Percentiles rank a stretch among this genome's conserved stretches.
Conservation (phyloP, 129 eudicot species). For the Helichrysum umbraculigerum region DNA sequence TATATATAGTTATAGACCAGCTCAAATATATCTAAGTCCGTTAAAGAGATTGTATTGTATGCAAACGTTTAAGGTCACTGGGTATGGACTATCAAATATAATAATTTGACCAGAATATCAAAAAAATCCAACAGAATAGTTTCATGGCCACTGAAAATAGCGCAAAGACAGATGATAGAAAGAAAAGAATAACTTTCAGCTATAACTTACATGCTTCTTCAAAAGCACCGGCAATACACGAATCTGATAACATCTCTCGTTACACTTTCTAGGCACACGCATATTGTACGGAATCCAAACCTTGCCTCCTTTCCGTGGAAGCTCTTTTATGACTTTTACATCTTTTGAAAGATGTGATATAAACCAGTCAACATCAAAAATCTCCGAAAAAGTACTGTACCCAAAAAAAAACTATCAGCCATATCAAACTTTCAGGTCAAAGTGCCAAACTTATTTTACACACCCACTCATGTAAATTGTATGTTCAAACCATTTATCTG, state of each 20-base stretch:
- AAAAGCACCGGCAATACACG: constrained; percentile 79
- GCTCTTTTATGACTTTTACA: constrained; percentile 76
- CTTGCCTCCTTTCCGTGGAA: constrained; percentile 67
- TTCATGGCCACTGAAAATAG: constrained; percentile 5
- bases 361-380: constrained; percentile 91
- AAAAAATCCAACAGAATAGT: background rate
- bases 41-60: background rate
- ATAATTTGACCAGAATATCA: background rate
- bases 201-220: constrained; percentile 74
- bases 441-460: constrained; percentile 10
- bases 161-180: constrained; percentile 17
- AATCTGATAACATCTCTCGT: constrained; percentile 66
- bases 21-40: background rate
- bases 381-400: constrained; percentile 88
- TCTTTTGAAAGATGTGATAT: constrained; percentile 70
- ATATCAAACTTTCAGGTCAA: constrained; percentile 21
- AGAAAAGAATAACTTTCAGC: constrained; percentile 9
- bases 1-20: constrained; percentile 5
- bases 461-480: constrained; percentile 30
- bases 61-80: background rate
- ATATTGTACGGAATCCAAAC: constrained; percentile 64
- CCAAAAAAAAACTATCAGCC: constrained; percentile 16
- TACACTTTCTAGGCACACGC: constrained; percentile 98
- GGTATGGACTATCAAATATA: background rate
- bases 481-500: constrained; percentile 27